Base-by-base conservation (phyloP, 305 asterid species). In the Ilex paraguariensis region DNA sequence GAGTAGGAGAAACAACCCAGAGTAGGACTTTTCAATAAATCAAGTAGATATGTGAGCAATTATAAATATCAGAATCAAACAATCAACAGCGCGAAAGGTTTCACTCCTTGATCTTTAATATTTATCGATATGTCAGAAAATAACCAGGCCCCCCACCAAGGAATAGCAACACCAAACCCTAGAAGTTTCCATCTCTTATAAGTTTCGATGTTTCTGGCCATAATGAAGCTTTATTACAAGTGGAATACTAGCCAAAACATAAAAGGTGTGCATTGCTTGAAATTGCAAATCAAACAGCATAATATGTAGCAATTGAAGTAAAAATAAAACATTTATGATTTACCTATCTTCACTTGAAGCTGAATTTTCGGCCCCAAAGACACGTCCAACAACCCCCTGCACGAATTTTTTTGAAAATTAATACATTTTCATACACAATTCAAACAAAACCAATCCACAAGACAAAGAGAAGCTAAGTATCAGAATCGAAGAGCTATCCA, bases 371-470 rank as follows among this genome's bases (percentile, higher is more conserved):
- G 83, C 90, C 52, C 97, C 81, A 68, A 93, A 85, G 30, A 90
- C 94, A 44, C 95, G 86, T 30, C 85, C 91, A 40, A 93, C 90
- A 56, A 84, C 97, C 33, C 90, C 99, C 99, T 87, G 95, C 83
- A 71, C 7, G 12, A 28, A 9, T 4, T 3, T 11, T 28, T 7
- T 46, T 58, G 59, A 69, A 28, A 60, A 33, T n/a, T 17, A 56
- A 59, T 16, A 21, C 66, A 39, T 7, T 44, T 63, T 33, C 64
- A 56, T 16, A 31, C 46, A 61, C 61, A 60, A 57, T 32, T 54
- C 57, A 16, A 33, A 6, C 36, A 54, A 50, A 44, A 11, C 31
- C 44, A 42, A 46, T 13, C 54, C 13, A 13, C 28, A 33, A 66
- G 31, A 40, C 10, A 52, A 53, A 52, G 30, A 42, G 40, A 44